Base-by-base conservation (phyloP, 2,329 filamentous ascomycete genomes). In the Trichoderma cornu-damae region DNA sequence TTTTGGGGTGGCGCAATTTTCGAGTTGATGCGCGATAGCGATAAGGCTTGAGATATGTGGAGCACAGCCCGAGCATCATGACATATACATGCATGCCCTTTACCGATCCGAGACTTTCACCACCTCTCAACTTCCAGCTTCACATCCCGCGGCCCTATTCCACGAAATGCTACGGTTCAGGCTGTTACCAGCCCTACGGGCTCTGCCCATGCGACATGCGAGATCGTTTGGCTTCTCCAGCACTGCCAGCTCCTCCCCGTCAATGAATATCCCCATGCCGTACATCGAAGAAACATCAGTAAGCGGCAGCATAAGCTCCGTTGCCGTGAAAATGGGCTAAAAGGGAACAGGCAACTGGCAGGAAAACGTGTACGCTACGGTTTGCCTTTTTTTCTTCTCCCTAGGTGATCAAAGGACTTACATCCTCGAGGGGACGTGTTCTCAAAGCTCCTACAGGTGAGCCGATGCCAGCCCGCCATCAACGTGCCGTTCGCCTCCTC, bases 361-460 rank as follows among this genome's bases (percentile, higher is more conserved):
- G 87, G 81, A 86, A 87, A 70, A 89, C 87, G 71, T 90, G 87
- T 90, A 77, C 64, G 84, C 32, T 4, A 4, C 1, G 8, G 5
- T 12, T 11, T 28, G 2, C 22, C 26, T n/a, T 22, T 5, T 24
- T 18, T 14, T 2, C 12, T 22, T 5, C 18, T 18, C 20, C 2
- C 12, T 11, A 28, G 32, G 30, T 42, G 26, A 43, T 22, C 16
- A 51, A 58, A 24, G 55, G 60, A 44, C 59, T 66, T 61, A 62
- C 64, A 18, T n/a, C 42, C 22, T 56, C 60, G 69, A 88, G 88
- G 88, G 74, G 88, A 92, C 69, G 90, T 92, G 63, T 92, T 92
- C 73, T 91, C 88, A 18, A 86, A 90, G 67, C 77, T 92, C 5
- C 74, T 92, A 16, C 88, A 90, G 76, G 86, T 88, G 75, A 54